phyloP scores from a whole-genome alignment of 2,329 filamentous ascomycete genomes.

The Colletotrichum aenigma region DNA sequence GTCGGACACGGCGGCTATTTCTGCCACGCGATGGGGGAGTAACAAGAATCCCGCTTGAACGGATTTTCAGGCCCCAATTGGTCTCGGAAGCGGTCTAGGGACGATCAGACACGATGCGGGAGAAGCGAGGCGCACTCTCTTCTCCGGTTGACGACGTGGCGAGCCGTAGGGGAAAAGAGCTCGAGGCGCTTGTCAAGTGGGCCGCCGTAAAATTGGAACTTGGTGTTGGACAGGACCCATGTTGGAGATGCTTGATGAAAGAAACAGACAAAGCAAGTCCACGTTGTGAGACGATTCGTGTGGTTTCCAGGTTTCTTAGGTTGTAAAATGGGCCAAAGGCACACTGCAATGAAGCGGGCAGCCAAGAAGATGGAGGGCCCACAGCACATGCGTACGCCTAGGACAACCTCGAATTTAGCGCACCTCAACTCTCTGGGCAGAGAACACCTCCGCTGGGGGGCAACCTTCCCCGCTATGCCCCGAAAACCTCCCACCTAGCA shows the following conservation, averaged over 20 bases:
- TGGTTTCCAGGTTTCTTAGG: neutral
- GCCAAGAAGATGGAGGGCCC: neutral
- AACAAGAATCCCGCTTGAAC: neutral
- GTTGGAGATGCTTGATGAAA: neutral
- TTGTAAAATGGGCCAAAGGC: neutral
- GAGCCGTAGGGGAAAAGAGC: neutral
- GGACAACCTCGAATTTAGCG: neutral
- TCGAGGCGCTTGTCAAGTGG: neutral
- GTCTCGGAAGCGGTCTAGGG: neutral
- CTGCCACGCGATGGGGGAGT: neutral
- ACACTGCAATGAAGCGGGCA: neutral
- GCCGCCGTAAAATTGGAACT: neutral
- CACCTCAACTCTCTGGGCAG: neutral
- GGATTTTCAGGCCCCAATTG: neutral
- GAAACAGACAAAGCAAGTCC: neutral
- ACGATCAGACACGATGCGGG: neutral
- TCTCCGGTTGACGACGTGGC: neutral
- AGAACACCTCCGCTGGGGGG: neutral
- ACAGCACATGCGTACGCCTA: neutral
- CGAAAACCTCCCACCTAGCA: neutral
- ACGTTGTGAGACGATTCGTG: neutral
- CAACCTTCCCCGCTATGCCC: neutral
- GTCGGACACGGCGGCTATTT: constrained; percentile 7
- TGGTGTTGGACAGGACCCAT: neutral
- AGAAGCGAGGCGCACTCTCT: constrained; percentile 2